phyloP scores from a whole-genome alignment of 495 filamentous ascomycete species.

The Trypethelium eluteriae region DNA sequence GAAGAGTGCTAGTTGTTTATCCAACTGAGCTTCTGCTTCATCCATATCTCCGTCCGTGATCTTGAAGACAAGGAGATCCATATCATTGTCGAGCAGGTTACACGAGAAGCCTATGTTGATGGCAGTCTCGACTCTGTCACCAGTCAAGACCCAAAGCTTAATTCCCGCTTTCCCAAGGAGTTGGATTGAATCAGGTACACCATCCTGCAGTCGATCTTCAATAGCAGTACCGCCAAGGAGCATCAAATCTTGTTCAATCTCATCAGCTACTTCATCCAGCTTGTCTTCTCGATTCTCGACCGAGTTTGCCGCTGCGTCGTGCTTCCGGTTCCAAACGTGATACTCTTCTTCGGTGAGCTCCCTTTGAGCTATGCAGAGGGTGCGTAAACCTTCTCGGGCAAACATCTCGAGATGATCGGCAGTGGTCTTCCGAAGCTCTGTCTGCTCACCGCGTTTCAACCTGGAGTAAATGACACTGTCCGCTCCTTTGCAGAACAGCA shows the following conservation, averaged over 20 bases:
- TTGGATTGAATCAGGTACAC: constrained; percentile 93
- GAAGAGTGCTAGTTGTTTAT: constrained; percentile 65
- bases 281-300: constrained; percentile 88
- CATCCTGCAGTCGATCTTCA: constrained; percentile 94
- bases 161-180: constrained; percentile 90
- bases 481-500: constrained; percentile 95
- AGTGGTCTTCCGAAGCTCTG: constrained; percentile 70
- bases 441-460: constrained; percentile 74
- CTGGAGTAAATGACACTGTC: constrained; percentile 97
- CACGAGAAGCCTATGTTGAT: constrained; percentile 99
- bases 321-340: constrained; percentile 70
- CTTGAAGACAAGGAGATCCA: constrained; percentile 93
- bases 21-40: constrained; percentile 59
- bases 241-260: constrained; percentile 81
- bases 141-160: constrained; percentile 99
- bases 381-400: constrained; percentile 88
- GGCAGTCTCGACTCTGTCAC: constrained; percentile 97
- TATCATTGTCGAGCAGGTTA: constrained; percentile 92
- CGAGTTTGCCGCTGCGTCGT: constrained; percentile 78
- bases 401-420: constrained; percentile 96
- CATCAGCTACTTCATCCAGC: constrained; percentile 79
- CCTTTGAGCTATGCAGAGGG: constrained; percentile 87
- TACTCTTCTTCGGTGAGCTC: constrained; percentile 83
- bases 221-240: constrained; percentile 95
- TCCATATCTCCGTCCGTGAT: constrained; percentile 63